phyloP scores from a whole-genome alignment of 257 asterid genomes.

The Misopates orontium region DNA sequence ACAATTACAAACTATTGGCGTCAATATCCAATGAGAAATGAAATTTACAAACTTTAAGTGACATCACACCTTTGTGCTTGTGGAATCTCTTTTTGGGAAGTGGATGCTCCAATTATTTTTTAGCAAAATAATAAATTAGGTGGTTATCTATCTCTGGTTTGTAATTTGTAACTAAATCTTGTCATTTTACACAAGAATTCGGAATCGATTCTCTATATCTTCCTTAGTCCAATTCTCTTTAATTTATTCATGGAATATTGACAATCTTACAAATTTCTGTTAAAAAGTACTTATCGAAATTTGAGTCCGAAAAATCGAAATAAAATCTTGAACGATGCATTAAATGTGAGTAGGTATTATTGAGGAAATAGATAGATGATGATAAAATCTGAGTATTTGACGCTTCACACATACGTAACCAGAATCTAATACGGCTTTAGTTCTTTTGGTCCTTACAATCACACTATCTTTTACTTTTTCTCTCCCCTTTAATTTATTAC shows the following conservation, averaged over 20 bases:
- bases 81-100: slow-evolving; percentile 20
- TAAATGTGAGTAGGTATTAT: slow-evolving; percentile 14
- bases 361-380: slow-evolving; percentile 1
- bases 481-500: not conserved
- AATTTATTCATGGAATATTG: too few relatives aligned
- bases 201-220: not conserved
- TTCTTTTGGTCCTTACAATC: slow-evolving; percentile 14
- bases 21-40: too few relatives aligned
- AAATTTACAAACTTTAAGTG: not conserved
- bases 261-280: too few relatives aligned
- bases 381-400: slow-evolving; percentile 2
- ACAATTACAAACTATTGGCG: too few relatives aligned
- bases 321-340: not conserved
- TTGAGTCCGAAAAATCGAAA: too few relatives aligned
- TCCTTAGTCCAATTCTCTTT: not conserved
- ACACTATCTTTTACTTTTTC: not conserved
- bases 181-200: not conserved
- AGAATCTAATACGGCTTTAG: slow-evolving; percentile 4
- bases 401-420: slow-evolving; percentile 14
- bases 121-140: not conserved
- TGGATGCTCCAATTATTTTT: slow-evolving; percentile 6
- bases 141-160: not conserved
- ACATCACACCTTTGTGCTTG: not conserved
- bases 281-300: too few relatives aligned
- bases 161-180: not conserved